phyloP scores from a whole-genome alignment of 192 early-diverging fungal species.

The Podila epigama region DNA sequence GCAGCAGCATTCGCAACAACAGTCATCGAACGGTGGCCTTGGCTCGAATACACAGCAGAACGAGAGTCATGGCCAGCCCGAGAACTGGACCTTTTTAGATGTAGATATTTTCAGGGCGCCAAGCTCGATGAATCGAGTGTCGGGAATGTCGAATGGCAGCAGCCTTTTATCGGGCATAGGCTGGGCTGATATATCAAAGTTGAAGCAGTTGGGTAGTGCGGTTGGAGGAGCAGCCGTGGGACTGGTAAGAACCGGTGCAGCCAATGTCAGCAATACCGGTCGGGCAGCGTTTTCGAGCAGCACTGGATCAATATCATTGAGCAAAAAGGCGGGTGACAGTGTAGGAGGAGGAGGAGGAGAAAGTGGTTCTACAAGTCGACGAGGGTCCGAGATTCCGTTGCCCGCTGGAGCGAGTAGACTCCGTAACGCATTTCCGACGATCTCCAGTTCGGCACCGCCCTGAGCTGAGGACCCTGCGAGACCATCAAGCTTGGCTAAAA shows the following conservation, averaged over 20 bases:
- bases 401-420: not conserved
- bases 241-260: conserved; percentile 17
- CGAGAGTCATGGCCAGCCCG: conserved; percentile 8
- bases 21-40: not conserved
- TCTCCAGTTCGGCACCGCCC: conserved; percentile 1
- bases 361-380: too few relatives aligned
- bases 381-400: not conserved
- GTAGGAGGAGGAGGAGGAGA: not conserved
- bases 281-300: not conserved
- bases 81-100: conserved; percentile 48
- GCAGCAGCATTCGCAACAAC: not conserved
- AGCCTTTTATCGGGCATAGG: conserved; percentile 24
- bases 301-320: not conserved
- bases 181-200: conserved; percentile 35
- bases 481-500: too few relatives aligned
- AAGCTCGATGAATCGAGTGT: conserved; percentile 14
- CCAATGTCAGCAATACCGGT: conserved; percentile 3
- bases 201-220: conserved; percentile 37
- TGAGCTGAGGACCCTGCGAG: not conserved
- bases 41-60: too few relatives aligned
- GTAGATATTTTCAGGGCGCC: conserved; percentile 30
- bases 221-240: conserved; percentile 42
- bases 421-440: not conserved
- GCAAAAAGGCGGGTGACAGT: not conserved
- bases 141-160: not conserved